Evolutionary conservation across 805 yeast genomes (phyloP).

Genomic region (Ogataea methanolica): DNA sequence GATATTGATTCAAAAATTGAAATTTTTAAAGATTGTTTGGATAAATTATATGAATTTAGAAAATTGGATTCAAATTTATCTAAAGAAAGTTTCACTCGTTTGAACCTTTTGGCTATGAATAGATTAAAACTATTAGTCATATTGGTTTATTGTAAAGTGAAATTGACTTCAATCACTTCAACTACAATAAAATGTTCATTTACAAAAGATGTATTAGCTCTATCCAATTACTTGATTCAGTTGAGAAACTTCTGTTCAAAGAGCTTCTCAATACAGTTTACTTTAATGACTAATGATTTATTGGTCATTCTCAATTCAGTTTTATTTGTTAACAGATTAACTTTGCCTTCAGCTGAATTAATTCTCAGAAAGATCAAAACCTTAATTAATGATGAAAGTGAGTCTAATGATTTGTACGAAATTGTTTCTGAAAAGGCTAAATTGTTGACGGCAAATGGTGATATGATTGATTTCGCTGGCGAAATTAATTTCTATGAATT

Average conservation of each 20-base stretch:
- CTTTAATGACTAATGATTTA: neutral
- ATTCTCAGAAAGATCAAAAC: too few species aligned
- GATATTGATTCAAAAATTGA: constrained; percentile 5
- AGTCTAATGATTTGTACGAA: neutral
- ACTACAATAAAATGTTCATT: constrained; percentile 7
- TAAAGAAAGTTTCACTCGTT: neutral
- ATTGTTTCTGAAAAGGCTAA: constrained; percentile 6
- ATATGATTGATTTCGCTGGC: neutral
- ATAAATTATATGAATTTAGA: constrained; percentile 6
- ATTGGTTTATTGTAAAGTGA: constrained; percentile 10
- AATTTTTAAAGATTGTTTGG: constrained; percentile 7
- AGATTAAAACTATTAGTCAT: constrained; percentile 8
- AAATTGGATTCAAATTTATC: constrained; percentile 5
- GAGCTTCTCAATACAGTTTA: neutral
- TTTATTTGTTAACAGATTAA: neutral
- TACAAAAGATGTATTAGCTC: constrained; percentile 5
- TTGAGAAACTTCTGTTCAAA: neutral
- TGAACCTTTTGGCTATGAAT: constrained; percentile 5
- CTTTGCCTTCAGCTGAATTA: too few species aligned
- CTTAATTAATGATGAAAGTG: too few species aligned
- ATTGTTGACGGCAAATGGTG: neutral
- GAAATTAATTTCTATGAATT: too few species aligned
- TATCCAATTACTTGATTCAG: constrained; percentile 10
- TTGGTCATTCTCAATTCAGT: constrained; percentile 3
- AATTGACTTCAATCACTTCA: constrained; percentile 5